Conservation (phyloP, 2,329 filamentous ascomycete genomes). For the Cladosporium sp. region DNA sequence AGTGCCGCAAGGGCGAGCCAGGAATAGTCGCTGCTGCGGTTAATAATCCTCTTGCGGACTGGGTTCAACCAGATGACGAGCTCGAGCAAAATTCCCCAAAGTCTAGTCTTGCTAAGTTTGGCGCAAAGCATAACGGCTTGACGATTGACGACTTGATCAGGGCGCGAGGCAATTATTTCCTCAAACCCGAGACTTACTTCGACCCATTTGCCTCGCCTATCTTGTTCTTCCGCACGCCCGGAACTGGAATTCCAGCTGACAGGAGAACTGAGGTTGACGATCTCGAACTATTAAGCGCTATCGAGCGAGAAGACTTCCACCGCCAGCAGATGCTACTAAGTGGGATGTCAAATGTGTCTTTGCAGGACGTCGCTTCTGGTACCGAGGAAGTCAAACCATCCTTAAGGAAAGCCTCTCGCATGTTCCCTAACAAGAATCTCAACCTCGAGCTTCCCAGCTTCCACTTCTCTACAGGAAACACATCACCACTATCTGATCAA, state of each 20-base stretch:
- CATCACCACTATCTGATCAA: conserved; percentile 38
- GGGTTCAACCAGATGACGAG: conserved; percentile 32
- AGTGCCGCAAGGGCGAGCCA: conserved; percentile 39
- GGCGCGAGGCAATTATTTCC: conserved; percentile 38
- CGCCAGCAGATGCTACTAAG: conserved; percentile 23
- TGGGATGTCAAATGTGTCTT: conserved; percentile 12
- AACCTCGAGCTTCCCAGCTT: conserved; percentile 39
- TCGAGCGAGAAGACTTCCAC: conserved; percentile 28
- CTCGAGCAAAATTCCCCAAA: conserved; percentile 24
- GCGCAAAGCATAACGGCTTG: background rate
- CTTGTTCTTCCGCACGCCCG: conserved; percentile 48
- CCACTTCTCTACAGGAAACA: conserved; percentile 36
- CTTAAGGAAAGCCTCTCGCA: conserved; percentile 30
- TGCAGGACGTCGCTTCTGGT: background rate
- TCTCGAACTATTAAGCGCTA: conserved; percentile 25
- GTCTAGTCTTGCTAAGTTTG: conserved; percentile 10
- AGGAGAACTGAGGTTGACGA: conserved; percentile 26
- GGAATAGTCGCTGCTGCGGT: conserved; percentile 44
- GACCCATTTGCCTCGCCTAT: conserved; percentile 49
- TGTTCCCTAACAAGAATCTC: conserved; percentile 40
- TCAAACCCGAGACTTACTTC: conserved; percentile 40
- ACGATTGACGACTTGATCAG: conserved; percentile 25
- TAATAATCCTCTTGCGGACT: conserved; percentile 46
- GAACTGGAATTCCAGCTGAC: conserved; percentile 17
- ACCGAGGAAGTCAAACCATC: background rate